Conservation (phyloP, 805 yeast genomes). For the Gaillardinia entomophila region DNA sequence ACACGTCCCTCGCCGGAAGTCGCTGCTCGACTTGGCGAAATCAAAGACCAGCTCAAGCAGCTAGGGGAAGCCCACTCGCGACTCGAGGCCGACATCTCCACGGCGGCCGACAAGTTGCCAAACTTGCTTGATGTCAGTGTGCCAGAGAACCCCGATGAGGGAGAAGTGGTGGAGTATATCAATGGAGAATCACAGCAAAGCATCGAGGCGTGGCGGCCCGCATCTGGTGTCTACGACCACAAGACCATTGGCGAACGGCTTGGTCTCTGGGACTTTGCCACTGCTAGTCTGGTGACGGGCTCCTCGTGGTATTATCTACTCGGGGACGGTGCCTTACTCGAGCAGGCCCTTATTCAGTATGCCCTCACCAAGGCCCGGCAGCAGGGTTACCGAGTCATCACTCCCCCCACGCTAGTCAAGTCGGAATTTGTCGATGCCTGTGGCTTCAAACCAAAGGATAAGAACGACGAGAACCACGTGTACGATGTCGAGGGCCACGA, state of each 20-base stretch:
- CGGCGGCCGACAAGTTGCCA: conserved; percentile 51
- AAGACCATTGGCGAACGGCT: conserved; percentile 63
- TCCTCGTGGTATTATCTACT: conserved; percentile 82
- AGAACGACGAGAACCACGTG: conserved; percentile 78
- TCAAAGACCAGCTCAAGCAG: conserved; percentile 20
- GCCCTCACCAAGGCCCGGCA: conserved; percentile 61
- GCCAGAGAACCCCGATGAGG: conserved; percentile 30
- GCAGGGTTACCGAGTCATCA: conserved; percentile 61
- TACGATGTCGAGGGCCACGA: conserved; percentile 54
- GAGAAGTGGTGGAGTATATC: conserved; percentile 44
- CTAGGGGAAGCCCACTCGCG: conserved; percentile 17
- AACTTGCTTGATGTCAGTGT: conserved; percentile 52
- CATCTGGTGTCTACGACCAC: conserved; percentile 45
- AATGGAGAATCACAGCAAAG: conserved; percentile 38
- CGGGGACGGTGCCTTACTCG: conserved; percentile 82
- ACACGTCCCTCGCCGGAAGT: background rate
- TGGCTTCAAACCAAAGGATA: conserved; percentile 92
- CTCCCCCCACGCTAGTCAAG: conserved; percentile 85
- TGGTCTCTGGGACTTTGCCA: conserved; percentile 60
- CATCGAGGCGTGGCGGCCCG: conserved; percentile 9
- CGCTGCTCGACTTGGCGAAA: conserved; percentile 12
- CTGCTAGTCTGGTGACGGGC: conserved; percentile 75
- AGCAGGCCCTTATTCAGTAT: conserved; percentile 83
- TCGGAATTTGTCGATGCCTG: conserved; percentile 78
- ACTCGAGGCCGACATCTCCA: conserved; percentile 31